These are phyloP conservation scores for Bathelium albidoporum DNA, from an alignment of 495 filamentous ascomycete genomes.

Conservation along the genomic window DNA sequence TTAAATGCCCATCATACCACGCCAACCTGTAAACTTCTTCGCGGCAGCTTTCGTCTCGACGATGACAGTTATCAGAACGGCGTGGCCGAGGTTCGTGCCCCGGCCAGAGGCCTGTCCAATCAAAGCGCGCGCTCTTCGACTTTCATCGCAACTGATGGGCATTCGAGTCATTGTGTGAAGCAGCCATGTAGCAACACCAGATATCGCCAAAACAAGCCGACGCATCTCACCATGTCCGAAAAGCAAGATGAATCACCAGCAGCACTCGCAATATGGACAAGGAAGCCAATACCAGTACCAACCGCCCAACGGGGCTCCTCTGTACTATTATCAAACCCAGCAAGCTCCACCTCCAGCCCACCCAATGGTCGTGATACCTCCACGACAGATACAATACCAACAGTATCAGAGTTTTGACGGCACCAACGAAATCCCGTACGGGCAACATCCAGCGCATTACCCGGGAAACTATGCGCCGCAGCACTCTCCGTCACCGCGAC, in stretches of 20 bases:
- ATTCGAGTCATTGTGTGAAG: neutral
- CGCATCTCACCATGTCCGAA: neutral
- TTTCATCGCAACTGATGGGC: neutral
- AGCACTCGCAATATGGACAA: neutral
- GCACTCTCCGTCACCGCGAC: neutral
- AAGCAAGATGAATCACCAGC: neutral
- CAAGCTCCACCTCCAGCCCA: neutral
- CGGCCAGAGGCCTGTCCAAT: no score
- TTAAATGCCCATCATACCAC: no score
- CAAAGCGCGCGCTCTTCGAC: neutral
- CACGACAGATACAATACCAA: constrained; percentile 7
- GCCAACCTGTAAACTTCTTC: no score
- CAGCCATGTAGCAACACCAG: neutral
- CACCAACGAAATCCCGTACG: neutral
- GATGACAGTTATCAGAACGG: neutral
- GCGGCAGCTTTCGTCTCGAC: no score
- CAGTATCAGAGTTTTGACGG: constrained; percentile 13
- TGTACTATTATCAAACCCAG: neutral
- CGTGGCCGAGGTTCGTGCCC: no score
- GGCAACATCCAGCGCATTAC: constrained; percentile 3
- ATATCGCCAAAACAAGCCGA: neutral
- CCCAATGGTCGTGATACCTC: constrained; percentile 3
- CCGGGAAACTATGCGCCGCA: neutral
- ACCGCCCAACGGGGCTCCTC: neutral
- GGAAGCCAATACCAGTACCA: neutral